Conservation (phyloP, 2,329 filamentous ascomycete species). For the Magnaporthales sp. region DNA sequence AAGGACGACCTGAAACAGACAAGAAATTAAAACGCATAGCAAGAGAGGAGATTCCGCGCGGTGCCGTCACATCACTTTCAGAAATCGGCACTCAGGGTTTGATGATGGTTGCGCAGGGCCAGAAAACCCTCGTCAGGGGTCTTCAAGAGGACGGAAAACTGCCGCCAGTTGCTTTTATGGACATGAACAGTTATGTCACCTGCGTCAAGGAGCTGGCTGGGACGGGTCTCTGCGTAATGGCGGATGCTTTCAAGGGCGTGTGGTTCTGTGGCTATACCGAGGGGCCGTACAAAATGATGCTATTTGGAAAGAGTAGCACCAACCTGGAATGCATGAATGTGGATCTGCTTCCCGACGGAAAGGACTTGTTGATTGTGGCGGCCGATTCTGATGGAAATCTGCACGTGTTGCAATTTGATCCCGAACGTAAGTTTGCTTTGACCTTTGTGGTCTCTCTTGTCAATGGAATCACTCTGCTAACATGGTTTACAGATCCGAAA, state of each 20-base stretch:
- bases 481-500: slow-evolving; percentile 62
- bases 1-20: slow-evolving; percentile 76
- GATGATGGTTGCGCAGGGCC: slow-evolving; percentile 83
- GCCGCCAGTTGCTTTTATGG: slow-evolving; percentile 91
- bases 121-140: slow-evolving; percentile 94
- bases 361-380: slow-evolving; percentile 73
- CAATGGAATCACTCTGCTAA: slow-evolving; percentile 15
- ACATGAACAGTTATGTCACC: slow-evolving; percentile 90
- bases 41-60: slow-evolving; percentile 84
- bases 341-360: slow-evolving; percentile 81
- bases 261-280: slow-evolving; percentile 97
- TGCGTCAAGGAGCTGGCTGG: slow-evolving; percentile 75
- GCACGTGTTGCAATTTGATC: slow-evolving; percentile 87
- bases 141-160: slow-evolving; percentile 92
- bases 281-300: slow-evolving; percentile 90
- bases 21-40: slow-evolving; percentile 77
- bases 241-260: slow-evolving; percentile 84
- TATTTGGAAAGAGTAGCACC: slow-evolving; percentile 80
- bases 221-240: slow-evolving; percentile 79
- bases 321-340: slow-evolving; percentile 70
- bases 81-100: slow-evolving; percentile 82
- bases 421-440: slow-evolving; percentile 60
- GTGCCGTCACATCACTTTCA: slow-evolving; percentile 79
- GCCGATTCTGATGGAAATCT: slow-evolving; percentile 79
- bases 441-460: neutral